Evolutionary conservation across 495 filamentous ascomycete species (phyloP).

Genomic region (Aspergillus sclerotioniger): DNA sequence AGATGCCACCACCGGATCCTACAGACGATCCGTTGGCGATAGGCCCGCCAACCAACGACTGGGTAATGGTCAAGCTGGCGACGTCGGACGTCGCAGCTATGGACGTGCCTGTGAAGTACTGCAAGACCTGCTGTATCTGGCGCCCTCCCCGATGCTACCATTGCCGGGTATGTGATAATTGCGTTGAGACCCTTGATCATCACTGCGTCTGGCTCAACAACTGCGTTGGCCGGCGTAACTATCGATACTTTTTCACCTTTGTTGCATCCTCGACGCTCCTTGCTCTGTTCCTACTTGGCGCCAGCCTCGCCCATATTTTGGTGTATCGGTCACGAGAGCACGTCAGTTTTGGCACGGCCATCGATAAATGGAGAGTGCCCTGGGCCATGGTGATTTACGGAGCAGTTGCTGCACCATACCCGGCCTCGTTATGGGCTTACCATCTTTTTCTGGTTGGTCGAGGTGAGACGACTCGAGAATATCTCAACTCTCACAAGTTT

Average conservation of each 20-base stretch:
- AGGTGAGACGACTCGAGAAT: conserved; percentile 94
- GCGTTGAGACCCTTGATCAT: conserved; percentile 95
- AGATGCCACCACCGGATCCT: conserved; percentile 52
- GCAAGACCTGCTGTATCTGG: conserved; percentile 96
- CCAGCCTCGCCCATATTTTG: conserved; percentile 75
- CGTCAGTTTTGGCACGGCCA: conserved; percentile 63
- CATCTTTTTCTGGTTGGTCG: conserved; percentile 86
- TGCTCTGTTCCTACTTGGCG: conserved; percentile 69
- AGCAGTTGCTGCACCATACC: conserved; percentile 72
- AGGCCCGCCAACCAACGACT: conserved; percentile 83
- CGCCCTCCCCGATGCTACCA: conserved; percentile 93
- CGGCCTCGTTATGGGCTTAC: conserved; percentile 78
- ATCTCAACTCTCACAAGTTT: conserved; percentile 94
- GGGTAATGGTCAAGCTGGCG: conserved; percentile 82
- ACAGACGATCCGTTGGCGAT: conserved; percentile 74
- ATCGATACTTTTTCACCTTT: conserved; percentile 96
- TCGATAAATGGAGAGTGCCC: conserved; percentile 69
- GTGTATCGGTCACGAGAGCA: conserved; percentile 60
- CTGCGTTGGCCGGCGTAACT: conserved; percentile 95
- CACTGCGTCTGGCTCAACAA: conserved; percentile 99
- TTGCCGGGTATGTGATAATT: conserved; percentile 95
- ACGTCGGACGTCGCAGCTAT: conserved; percentile 74
- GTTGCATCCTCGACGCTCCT: conserved; percentile 73
- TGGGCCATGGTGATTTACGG: conserved; percentile 90
- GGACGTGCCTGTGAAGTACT: conserved; percentile 97